phyloP scores from a whole-genome alignment of 805 yeast genomes.

The Grigorovia transvaalensis region DNA sequence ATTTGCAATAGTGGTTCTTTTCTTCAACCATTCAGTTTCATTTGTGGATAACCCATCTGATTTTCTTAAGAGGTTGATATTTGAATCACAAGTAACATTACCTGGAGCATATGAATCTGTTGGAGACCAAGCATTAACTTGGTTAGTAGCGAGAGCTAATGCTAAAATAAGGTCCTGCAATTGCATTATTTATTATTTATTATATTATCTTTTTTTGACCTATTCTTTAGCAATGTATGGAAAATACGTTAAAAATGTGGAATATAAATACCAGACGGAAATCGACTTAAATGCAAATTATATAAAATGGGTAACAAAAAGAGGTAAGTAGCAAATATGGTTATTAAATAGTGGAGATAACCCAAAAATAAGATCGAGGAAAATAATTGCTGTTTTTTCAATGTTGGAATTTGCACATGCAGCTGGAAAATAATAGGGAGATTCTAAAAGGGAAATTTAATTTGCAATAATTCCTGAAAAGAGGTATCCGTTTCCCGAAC shows the following conservation, averaged over 20 bases:
- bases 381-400: background rate
- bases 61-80: conserved; percentile 33
- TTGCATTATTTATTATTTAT: background rate
- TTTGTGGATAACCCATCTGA: conserved; percentile 37
- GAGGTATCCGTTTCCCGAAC: background rate
- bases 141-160: background rate
- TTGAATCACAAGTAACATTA: conserved; percentile 42
- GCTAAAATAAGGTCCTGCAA: background rate
- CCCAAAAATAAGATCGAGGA: no score
- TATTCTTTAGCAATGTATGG: no score
- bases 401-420: background rate
- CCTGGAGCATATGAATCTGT: conserved; percentile 55
- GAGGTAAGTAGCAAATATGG: no score
- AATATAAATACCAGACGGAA: no score
- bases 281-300: no score
- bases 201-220: no score
- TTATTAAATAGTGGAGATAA: no score
- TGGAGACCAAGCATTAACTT: conserved; percentile 40
- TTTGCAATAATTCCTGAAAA: background rate
- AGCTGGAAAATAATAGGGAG: background rate
- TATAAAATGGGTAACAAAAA: no score
- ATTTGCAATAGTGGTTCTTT: conserved; percentile 37
- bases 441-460: background rate
- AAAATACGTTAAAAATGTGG: no score
- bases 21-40: conserved; percentile 45